Percentiles rank a stretch among this genome's conserved stretches.
Conservation (phyloP, 805 yeast species). For the Candida pseudofarinosa region DNA sequence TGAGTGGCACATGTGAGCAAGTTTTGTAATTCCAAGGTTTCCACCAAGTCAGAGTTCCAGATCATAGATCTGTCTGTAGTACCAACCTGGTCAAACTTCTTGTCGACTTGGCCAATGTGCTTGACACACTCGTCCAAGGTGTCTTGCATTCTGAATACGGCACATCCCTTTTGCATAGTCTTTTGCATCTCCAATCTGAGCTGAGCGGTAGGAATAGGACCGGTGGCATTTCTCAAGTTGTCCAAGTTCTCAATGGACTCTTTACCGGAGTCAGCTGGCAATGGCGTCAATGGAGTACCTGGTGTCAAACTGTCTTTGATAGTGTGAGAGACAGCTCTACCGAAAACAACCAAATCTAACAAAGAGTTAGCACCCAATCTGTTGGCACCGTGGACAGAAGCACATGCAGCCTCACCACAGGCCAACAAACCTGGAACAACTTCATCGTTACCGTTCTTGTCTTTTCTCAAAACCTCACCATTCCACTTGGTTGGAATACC, state of each 20-base stretch:
- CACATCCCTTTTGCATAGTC: constrained; percentile 94
- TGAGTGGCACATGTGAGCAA: constrained; percentile 94
- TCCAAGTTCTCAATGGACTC: constrained; percentile 90
- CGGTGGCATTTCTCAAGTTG: constrained; percentile 77
- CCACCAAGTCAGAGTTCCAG: constrained; percentile 97
- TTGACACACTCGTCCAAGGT: constrained; percentile 88
- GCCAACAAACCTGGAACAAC: constrained; percentile 92
- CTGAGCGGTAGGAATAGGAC: constrained; percentile 77
- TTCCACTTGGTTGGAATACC: constrained; percentile 98
- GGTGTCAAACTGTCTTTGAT: constrained; percentile 82
- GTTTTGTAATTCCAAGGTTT: constrained; percentile 93
- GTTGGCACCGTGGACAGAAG: constrained; percentile 98
- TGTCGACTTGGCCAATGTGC: constrained; percentile 72
- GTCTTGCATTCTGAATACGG: constrained; percentile 93
- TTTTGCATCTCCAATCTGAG: constrained; percentile 91
- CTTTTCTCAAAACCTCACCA: constrained; percentile 87
- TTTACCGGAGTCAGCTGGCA: constrained; percentile 83
- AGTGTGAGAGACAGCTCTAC: constrained; percentile 96
- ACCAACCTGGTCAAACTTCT: constrained; percentile 66
- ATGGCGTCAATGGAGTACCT: constrained; percentile 77
- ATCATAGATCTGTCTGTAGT: constrained; percentile 96
- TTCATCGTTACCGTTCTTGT: constrained; percentile 83
- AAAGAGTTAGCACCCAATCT: constrained; percentile 98
- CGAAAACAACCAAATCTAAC: constrained; percentile 93
- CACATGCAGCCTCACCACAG: constrained; percentile 99